Conservation (phyloP, 768 basidiomycete species). For the Mycena epipterygia region DNA sequence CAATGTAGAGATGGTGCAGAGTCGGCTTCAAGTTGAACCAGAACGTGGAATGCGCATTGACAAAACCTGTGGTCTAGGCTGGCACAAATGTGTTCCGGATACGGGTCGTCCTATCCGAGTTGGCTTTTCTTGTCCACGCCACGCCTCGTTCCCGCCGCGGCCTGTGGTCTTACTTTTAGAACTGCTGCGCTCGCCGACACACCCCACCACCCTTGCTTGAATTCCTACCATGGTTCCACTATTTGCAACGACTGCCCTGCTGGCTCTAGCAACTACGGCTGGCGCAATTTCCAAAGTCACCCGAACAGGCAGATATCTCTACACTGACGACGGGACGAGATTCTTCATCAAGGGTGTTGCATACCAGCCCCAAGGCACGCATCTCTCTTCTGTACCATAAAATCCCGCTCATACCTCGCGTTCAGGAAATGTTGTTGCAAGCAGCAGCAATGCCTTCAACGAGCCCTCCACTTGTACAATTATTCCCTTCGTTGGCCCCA, state of each 20-base stretch:
- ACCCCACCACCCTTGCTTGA: not conserved
- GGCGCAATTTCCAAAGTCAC: not conserved
- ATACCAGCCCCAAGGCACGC: constrained; percentile 84
- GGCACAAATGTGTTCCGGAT: too few species aligned
- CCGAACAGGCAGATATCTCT: not conserved
- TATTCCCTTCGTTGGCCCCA: not conserved
- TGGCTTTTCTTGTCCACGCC: too few species aligned
- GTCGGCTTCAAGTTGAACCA: too few species aligned
- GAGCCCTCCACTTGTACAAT: constrained; percentile 44
- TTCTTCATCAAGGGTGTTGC: constrained; percentile 61
- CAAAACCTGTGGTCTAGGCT: too few species aligned
- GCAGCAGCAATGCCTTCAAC: constrained; percentile 8
- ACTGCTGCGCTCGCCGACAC: not conserved
- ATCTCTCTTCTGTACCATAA: not conserved
- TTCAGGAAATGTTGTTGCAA: constrained; percentile 4
- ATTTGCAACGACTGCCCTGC: not conserved
- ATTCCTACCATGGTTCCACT: not conserved
- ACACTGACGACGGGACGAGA: not conserved
- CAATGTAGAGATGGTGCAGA: too few species aligned
- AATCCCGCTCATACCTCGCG: not conserved
- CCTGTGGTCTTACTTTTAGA: not conserved
- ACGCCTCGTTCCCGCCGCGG: too few species aligned
- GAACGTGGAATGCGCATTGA: too few species aligned
- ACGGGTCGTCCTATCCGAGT: too few species aligned
- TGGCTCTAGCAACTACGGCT: not conserved